Percentiles rank a stretch among this genome's conserved stretches.
Evolutionary conservation across 2,329 filamentous ascomycete species (phyloP).

Genomic region (Penicillium nordicum): DNA sequence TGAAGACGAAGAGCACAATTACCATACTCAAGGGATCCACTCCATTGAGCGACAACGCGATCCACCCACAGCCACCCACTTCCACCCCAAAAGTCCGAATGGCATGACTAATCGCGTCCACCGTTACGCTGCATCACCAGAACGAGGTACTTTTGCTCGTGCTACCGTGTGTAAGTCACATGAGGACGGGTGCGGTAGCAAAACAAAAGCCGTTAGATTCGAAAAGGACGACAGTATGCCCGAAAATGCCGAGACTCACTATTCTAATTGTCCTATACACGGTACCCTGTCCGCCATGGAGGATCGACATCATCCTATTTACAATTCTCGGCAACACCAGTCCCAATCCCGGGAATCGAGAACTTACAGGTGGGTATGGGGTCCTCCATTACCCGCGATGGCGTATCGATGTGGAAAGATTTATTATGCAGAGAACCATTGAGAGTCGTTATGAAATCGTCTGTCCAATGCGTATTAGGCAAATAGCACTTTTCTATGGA

Average conservation of each 20-base stretch:
- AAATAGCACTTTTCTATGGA: rapidly evolving
- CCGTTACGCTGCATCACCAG: too few relatives aligned
- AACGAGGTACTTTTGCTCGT: neutral
- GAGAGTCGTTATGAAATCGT: neutral
- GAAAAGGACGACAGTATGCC: neutral
- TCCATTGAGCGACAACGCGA: neutral
- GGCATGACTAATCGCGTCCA: neutral
- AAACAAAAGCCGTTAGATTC: constrained; percentile 1
- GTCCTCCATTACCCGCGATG: neutral
- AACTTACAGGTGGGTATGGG: constrained; percentile 1
- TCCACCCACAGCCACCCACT: neutral
- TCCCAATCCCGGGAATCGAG: neutral
- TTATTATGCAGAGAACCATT: neutral
- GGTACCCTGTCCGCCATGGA: neutral
- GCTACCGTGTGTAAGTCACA: neutral
- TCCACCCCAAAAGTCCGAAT: neutral
- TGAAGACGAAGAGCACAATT: neutral
- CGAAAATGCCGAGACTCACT: neutral
- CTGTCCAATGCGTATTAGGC: rapidly evolving
- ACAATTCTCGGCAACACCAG: neutral
- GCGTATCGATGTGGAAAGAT: neutral
- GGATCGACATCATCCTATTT: too few relatives aligned
- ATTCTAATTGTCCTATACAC: neutral
- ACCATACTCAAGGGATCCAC: neutral
- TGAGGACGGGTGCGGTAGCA: neutral